Evolutionary conservation across 192 early-diverging fungal species (phyloP), one percentile per base, ranked within the genome.

Genomic region (Entrophospora sp.): DNA sequence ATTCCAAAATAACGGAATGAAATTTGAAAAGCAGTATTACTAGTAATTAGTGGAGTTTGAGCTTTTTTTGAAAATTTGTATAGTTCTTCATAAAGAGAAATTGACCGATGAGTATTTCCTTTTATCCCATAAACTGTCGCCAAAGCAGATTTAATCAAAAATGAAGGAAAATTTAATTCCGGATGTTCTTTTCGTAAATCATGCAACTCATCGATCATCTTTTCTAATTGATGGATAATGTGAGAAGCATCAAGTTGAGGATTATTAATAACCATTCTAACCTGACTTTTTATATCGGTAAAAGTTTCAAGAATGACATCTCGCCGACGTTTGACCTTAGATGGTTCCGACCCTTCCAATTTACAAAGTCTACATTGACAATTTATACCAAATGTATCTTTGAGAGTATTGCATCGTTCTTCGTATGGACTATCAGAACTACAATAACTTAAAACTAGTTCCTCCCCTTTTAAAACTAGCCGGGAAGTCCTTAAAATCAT

Each of bases 361-460:
- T 58, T 9, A 12, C 57, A 59, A 38, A 59, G 36, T 59, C 57
- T 16, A n/a, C 57, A 59, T 16, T 38, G 5, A 13, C 57, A 59
- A 35, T 38, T 6, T 22, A 59, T 59, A 10, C 36, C 57, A 8
- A n/a, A 5, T 0, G 22, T 18, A 9, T 40, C 14, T 27, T 40
- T 12, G n/a, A 59, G 57, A 14, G 6, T 12, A 2, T 31, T 35
- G 8, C n/a, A 35, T 22, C 57, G 57, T 40, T 35, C 27, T 20
- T 32, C 30, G 6, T 55, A n/a, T 12, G 34, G 1, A 13, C 1
- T 25, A 0, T 2, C 2, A 2, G 36, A 1, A 27, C 6, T 2
- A 35, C 10, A 10, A 31, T 59, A 59, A 14, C 12, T 10, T 12
- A 59, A n/a, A 25, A 16, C 22, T 25, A 59, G 36, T 2, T 59